Base-by-base conservation (phyloP, 2,329 filamentous ascomycete species). In the Sporothrix dimorphospora region DNA sequence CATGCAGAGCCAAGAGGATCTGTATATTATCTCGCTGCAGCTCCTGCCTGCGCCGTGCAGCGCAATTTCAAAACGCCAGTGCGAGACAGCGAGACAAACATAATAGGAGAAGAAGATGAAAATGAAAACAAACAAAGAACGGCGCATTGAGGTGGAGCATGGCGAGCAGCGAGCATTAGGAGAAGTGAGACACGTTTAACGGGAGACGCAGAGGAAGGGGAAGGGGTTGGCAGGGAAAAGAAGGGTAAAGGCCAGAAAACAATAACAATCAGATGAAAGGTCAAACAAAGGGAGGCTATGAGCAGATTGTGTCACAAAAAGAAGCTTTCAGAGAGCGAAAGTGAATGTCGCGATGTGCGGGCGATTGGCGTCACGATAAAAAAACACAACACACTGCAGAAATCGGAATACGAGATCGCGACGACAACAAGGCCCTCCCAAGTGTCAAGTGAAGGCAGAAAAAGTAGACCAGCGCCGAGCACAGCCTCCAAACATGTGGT, bases 141-240 rank as follows among this genome's bases (percentile, higher is more conserved):
- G 47, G 30, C 7, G 65, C 1, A 34, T 53, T 40, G 38, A 5
- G 38, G 30, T 53, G 47, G 30, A 68, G 65, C 11, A 53, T 21
- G 19, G 59, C 4, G 11, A n/a, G 14, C 45, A 30, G 45, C 47
- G 45, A 47, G 65, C 21, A 53, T 40, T 21, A 51, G 30, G 47
- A 53, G 47, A 53, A 24, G 65, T 68, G 65, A 68, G 65, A 68
- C 65, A 53, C 9, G 30, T 49, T 24, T 24, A 40, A 68, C 40
- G 45, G 65, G 19, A 38, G 40, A 42, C 4, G 21, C 34, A 45
- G 11, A 24, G 6, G 30, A 30, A 67, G 63, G 1, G 42, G 45
- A 38, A 51, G 42, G 27, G 63, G 38, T 45, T 65, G 59, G 9
- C 55, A 59, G 30, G 30, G 27, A n/a, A 40, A 21, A 9, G 51